Evolutionary conservation across 148 eudicot genomes (phyloP).

Genomic region (Beta vulgaris): DNA sequence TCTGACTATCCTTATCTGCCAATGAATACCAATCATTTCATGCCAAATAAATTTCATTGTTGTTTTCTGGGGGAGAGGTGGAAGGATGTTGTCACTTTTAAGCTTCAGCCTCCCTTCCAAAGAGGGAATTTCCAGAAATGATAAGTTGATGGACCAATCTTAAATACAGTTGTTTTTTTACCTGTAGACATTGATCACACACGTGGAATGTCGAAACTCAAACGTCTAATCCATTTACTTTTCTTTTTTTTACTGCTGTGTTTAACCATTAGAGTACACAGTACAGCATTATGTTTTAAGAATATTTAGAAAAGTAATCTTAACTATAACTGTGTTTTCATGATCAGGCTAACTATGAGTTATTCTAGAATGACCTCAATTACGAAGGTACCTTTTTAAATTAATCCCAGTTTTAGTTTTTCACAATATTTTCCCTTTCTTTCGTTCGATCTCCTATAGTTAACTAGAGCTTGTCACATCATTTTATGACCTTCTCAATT

Average conservation of each 20-base stretch:
- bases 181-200: not conserved
- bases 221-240: conserved; percentile 8
- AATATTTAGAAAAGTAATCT: no score
- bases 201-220: conserved; percentile 10
- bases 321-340: no score
- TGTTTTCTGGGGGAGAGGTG: not conserved
- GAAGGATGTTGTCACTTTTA: conserved; percentile 3
- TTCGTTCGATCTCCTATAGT: no score
- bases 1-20: conserved; percentile 6
- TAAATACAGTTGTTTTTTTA: conserved; percentile 2
- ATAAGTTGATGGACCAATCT: not conserved
- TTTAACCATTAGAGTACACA: no score
- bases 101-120: conserved; percentile 6
- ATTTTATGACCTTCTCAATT: no score
- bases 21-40: conserved; percentile 7
- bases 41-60: not conserved
- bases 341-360: no score
- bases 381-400: no score
- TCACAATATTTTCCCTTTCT: no score
- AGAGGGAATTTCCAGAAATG: conserved; percentile 9
- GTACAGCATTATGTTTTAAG: no score
- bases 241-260: not conserved
- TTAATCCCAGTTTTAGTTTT: no score
- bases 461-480: no score
- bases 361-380: no score